Evolutionary conservation across 106 monocot species (phyloP), one percentile per base, ranked within the genome.

Genomic region (Xerophyta viscosa): DNA sequence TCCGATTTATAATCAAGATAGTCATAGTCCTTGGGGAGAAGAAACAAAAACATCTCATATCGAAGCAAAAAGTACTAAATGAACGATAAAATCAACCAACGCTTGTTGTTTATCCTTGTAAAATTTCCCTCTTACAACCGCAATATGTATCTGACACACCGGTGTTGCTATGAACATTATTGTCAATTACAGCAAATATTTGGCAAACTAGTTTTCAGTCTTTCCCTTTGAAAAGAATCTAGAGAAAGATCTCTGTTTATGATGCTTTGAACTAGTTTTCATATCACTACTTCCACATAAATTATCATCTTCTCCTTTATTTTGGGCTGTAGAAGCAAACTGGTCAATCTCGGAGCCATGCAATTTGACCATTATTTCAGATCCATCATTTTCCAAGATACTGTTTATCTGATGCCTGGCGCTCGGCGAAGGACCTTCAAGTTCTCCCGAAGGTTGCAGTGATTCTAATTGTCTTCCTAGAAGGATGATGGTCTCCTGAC

Each of bases 221-320:
- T 69, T 85, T 44, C 67, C 75, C 51, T 81, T 96, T 2, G 76
- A 72, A 59, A 96, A 96, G 29, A 96, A 96, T 62, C 89, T 69
- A 0, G 74, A 37, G 6, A 71, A 68, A 29, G 82, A 56, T 19
- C 73, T 53, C 29, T 67, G 82, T 51, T 70, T 84, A 8, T 65
- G 58, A 46, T 48, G 56, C 56, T 68, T 81, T 17, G 73, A 56
- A 18, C 52, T 60, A 42, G 71, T 49, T 49, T 60, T 72, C 25
- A 61, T 54, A 29, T 74, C 42, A 0, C 55, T 52, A 57, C 58
- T 72, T 43, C 68, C 78, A 46, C 76, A 45, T 12, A 58, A 36
- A 0, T 75, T 75, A 7, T 61, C 78, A 17, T 73, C 88, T 8
- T 57, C 58, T 49, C 73, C 78, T 18, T 21, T 58, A 49, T 17